Evolutionary conservation across 441 rosid species (phyloP), one percentile per base, ranked within the genome.

Genomic region (Gossypium armourianum): DNA sequence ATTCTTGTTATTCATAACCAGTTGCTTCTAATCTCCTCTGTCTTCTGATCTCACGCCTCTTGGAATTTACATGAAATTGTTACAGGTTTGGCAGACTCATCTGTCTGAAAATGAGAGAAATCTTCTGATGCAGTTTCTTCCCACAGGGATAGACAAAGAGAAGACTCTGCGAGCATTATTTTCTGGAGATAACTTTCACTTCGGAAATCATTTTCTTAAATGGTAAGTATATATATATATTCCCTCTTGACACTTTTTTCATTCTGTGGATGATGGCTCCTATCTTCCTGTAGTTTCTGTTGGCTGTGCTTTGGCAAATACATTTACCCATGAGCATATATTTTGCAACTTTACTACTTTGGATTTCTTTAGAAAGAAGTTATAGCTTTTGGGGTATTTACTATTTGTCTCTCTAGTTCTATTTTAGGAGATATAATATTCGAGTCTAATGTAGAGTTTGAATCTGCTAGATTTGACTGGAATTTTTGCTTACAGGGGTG

Each of bases 131-230:
- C 97, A 92, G 74, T 90, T 90, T 80, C 92, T 94, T 68, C 99
- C 99, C 17, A 66, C 68, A 50, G 97, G 84, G 71, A 62, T 76
- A 68, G 90, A 82, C 63, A 75, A 77, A 43, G 92, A 86, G 72
- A 83, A 88, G 76, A 81, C 81, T 70, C 84, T 89, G 72, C 83
- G 83, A 74, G 74, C 84, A 59, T 78, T 94, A 83, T 84, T 90
- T 79, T 80, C 81, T n/a, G 97, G 94, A 73, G 89, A 89, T 19
- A 88, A 88, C 86, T 85, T 92, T 60, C 90, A 88, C 74, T 92
- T 92, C 73, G 97, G 97, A 76, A 94, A 86, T 82, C 96, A 90
- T 77, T 84, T 76, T 67, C 79, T 84, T 71, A 83, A 64, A 79
- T 94, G 99, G 99, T 77, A 73, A 86, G 96, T 82, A 52, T 70